These are phyloP conservation scores for Pittosporum tobira DNA, from an alignment of 129 eudicot species.

Conservation along the genomic window DNA sequence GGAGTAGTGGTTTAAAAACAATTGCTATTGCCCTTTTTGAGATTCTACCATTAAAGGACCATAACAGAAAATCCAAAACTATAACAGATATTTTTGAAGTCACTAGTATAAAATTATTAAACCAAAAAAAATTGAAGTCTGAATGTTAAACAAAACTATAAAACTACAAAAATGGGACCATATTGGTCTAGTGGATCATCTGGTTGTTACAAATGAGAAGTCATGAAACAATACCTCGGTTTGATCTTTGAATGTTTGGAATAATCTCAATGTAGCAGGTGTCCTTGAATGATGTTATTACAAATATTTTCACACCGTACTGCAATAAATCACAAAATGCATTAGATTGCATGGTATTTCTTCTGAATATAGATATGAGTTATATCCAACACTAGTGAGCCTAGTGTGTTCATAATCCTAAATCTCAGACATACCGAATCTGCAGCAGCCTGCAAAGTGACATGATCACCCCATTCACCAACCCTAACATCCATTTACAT, in stretches of 20 bases:
- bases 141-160: not conserved
- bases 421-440: slow-evolving; percentile 50
- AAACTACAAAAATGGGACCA: not conserved
- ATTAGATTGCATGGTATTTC: slow-evolving; percentile 12
- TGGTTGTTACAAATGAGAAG: not conserved
- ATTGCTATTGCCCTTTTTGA: not conserved
- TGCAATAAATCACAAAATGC: slow-evolving; percentile 29
- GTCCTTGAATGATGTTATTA: slow-evolving; percentile 84
- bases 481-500: slow-evolving; percentile 33
- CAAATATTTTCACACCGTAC: slow-evolving; percentile 84
- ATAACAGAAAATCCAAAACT: not conserved
- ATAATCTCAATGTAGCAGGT: slow-evolving; percentile 90
- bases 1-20: too few species aligned
- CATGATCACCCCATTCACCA: slow-evolving; percentile 99
- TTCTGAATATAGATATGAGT: not conserved
- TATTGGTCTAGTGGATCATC: not conserved
- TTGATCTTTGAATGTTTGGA: slow-evolving; percentile 64
- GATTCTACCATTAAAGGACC: not conserved
- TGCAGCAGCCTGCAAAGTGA: slow-evolving; percentile 96
- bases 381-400: too few species aligned
- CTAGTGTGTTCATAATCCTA: not conserved
- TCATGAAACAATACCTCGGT: slow-evolving; percentile 48
- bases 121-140: too few species aligned
- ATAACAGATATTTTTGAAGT: not conserved
- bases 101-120: too few species aligned